phyloP scores from a whole-genome alignment of 352 stramenopile species.

The Thraustotheca clavata region DNA sequence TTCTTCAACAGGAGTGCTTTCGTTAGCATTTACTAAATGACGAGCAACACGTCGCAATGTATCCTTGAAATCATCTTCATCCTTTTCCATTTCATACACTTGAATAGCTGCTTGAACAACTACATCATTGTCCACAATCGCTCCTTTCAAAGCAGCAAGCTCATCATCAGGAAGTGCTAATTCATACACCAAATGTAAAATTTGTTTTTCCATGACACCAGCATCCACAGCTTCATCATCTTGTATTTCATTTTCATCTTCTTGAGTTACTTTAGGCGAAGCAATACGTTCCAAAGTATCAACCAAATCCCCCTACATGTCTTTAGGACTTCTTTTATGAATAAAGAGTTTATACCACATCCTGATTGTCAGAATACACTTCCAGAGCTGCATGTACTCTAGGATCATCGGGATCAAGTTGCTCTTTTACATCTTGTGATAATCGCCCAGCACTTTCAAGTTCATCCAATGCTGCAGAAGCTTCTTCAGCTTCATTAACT shows the following conservation, averaged over 20 bases:
- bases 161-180: slow-evolving; percentile 26
- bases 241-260: not conserved
- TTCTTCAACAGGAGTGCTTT: not conserved
- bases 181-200: slow-evolving; percentile 35
- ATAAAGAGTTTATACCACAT: slow-evolving; percentile 18
- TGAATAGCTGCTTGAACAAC: slow-evolving; percentile 35
- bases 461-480: slow-evolving; percentile 22
- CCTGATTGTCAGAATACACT: slow-evolving; percentile 39
- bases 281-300: slow-evolving; percentile 43
- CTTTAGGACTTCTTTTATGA: not conserved
- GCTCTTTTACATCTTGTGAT: slow-evolving; percentile 26
- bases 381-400: slow-evolving; percentile 46
- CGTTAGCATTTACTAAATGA: slow-evolving; percentile 21
- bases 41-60: slow-evolving; percentile 38
- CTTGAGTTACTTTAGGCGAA: not conserved
- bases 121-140: slow-evolving; percentile 32
- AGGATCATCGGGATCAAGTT: slow-evolving; percentile 30
- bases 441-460: slow-evolving; percentile 28
- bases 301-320: slow-evolving; percentile 30
- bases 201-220: slow-evolving; percentile 32
- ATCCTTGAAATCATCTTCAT: slow-evolving; percentile 48
- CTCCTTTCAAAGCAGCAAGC: slow-evolving; percentile 30
- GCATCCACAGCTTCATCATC: not conserved
- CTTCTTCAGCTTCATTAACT: not conserved
- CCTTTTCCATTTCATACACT: slow-evolving; percentile 32